These are phyloP conservation scores for Hypomontagnella monticulosa DNA, from an alignment of 495 filamentous ascomycete species.

Conservation along the genomic window DNA sequence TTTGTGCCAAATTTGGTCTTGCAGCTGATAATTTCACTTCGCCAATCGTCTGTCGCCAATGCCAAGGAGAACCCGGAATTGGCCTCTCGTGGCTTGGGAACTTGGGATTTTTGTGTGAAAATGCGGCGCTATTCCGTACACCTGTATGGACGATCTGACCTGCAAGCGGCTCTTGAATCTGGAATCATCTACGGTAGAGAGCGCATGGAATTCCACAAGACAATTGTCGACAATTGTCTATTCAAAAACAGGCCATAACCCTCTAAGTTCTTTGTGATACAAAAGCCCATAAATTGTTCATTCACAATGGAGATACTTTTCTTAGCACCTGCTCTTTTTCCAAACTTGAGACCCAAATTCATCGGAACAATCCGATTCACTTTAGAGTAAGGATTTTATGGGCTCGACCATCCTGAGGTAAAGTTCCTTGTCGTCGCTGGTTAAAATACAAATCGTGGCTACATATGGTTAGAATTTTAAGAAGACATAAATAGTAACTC, in stretches of 20 bases:
- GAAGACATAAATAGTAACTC: constrained; percentile 12
- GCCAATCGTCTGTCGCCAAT: constrained; percentile 33
- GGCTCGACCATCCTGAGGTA: not conserved
- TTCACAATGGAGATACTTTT: too few relatives aligned
- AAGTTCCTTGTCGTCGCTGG: not conserved
- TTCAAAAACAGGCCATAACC: not conserved
- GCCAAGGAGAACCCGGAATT: constrained; percentile 40
- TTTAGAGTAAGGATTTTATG: not conserved
- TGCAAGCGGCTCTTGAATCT: constrained; percentile 24
- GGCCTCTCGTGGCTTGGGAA: constrained; percentile 32
- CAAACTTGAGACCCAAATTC: too few relatives aligned
- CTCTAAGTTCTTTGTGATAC: not conserved
- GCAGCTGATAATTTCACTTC: constrained; percentile 45
- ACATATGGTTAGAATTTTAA: not conserved
- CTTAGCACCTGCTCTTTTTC: too few relatives aligned
- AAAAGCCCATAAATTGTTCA: too few relatives aligned
- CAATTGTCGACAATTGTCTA: not conserved
- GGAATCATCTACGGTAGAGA: constrained; percentile 9
- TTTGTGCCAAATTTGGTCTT: constrained; percentile 43
- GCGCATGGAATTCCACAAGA: not conserved
- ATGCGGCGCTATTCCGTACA: constrained; percentile 33
- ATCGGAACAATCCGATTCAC: not conserved
- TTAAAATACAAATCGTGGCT: not conserved
- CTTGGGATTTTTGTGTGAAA: constrained; percentile 21
- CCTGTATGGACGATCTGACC: not conserved